Evolutionary conservation across 495 filamentous ascomycete species (phyloP).

Genomic region (Aspergillus leporis): DNA sequence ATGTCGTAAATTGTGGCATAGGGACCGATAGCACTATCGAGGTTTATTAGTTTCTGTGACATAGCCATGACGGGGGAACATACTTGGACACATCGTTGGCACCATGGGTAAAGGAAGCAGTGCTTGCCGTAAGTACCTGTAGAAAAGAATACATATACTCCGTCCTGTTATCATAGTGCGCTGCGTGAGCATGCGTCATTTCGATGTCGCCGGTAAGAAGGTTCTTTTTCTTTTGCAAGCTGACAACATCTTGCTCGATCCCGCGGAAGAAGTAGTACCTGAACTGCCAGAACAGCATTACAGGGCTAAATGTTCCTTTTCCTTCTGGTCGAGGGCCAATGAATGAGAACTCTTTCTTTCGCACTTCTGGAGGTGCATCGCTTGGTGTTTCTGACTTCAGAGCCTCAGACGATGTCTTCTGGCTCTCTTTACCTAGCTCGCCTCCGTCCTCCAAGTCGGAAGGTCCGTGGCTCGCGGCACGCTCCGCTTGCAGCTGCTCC

Average conservation of each 20-base stretch:
- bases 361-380: background rate
- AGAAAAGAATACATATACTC: constrained; percentile 25
- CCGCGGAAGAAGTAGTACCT: constrained; percentile 18
- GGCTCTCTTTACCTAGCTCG: constrained; percentile 3
- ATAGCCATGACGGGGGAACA: background rate
- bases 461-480: background rate
- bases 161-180: constrained; percentile 19
- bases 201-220: constrained; percentile 20
- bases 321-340: constrained; percentile 21
- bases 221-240: constrained; percentile 18
- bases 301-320: constrained; percentile 4
- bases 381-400: constrained; percentile 1
- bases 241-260: constrained; percentile 19
- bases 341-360: constrained; percentile 10
- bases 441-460: constrained; percentile 10
- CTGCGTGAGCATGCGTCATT: constrained; percentile 17
- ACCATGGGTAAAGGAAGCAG: constrained; percentile 21
- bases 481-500: constrained; percentile 17
- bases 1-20: constrained; percentile 22
- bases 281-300: constrained; percentile 18
- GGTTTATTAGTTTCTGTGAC: background rate
- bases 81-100: constrained; percentile 27
- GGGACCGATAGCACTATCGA: constrained; percentile 17
- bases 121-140: constrained; percentile 19
- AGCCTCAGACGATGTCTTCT: background rate